Evolutionary conservation across 202 grass and related monocot genomes (phyloP).

Genomic region (Bolboschoenoplectus hybrid): DNA sequence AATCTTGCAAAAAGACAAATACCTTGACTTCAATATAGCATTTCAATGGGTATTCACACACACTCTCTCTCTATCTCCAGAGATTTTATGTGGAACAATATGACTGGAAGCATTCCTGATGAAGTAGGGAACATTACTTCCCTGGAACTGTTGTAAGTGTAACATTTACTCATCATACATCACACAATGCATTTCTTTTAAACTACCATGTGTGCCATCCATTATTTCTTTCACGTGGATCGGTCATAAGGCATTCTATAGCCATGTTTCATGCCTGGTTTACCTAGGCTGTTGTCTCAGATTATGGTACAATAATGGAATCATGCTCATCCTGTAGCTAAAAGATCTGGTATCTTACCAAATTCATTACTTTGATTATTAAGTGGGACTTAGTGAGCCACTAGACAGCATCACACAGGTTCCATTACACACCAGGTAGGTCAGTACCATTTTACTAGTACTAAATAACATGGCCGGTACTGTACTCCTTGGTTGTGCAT

Average conservation of each 20-base stretch:
- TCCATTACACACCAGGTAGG: slow-evolving; percentile 19
- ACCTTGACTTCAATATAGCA: slow-evolving; percentile 26
- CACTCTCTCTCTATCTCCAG: slow-evolving; percentile 52
- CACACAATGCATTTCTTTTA: background rate
- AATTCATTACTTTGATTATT: slow-evolving; percentile 21
- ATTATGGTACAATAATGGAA: background rate
- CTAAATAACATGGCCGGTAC: background rate
- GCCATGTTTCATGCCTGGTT: slow-evolving; percentile 13
- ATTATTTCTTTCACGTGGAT: slow-evolving; percentile 32
- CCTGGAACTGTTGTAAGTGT: slow-evolving; percentile 77
- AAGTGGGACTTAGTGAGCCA: background rate
- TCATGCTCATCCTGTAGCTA: background rate
- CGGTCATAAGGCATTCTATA: slow-evolving; percentile 23
- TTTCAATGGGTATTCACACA: slow-evolving; percentile 22
- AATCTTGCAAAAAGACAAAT: slow-evolving; percentile 12
- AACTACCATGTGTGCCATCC: background rate
- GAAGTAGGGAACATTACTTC: slow-evolving; percentile 83
- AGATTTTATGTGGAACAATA: slow-evolving; percentile 97
- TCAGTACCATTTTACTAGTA: background rate
- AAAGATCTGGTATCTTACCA: background rate
- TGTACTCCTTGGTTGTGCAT: background rate
- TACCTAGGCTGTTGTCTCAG: background rate
- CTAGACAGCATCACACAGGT: background rate
- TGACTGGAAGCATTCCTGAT: slow-evolving; percentile 84
- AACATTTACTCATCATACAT: slow-evolving; percentile 31